phyloP scores from a whole-genome alignment of 2,329 filamentous ascomycete species.

The Blastomyces silverae region DNA sequence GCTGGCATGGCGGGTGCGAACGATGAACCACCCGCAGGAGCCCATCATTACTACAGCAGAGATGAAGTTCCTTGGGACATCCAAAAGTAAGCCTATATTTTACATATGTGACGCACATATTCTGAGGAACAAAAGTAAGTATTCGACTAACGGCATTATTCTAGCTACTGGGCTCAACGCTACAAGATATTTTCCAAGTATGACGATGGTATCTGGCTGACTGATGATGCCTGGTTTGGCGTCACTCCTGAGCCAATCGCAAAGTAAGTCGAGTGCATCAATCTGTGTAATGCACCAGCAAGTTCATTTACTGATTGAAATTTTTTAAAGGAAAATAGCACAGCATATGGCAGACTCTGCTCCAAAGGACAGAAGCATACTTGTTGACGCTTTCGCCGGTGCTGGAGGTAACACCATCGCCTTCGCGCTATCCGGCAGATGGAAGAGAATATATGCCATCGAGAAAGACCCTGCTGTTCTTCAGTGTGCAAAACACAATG shows the following conservation, averaged over 20 bases:
- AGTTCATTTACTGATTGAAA: not conserved
- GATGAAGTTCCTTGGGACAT: constrained; percentile 73
- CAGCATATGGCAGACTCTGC: constrained; percentile 57
- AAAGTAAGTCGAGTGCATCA: constrained; percentile 48
- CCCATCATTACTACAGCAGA: constrained; percentile 66
- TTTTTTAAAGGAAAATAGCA: constrained; percentile 63
- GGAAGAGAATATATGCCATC: constrained; percentile 78
- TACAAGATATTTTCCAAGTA: constrained; percentile 83
- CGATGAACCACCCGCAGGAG: constrained; percentile 42
- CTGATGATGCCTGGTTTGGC: constrained; percentile 91
- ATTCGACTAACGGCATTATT: constrained; percentile 13
- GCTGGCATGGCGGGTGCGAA: constrained; percentile 29
- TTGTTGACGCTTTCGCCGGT: constrained; percentile 87
- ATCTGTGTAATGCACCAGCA: not conserved
- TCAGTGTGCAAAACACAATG: constrained; percentile 88
- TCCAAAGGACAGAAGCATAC: constrained; percentile 51
- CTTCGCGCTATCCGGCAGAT: constrained; percentile 74
- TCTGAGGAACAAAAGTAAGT: not conserved
- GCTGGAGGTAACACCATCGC: constrained; percentile 91
- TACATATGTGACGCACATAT: not conserved
- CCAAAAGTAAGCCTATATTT: constrained; percentile 58
- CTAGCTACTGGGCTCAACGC: constrained; percentile 83
- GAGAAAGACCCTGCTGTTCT: constrained; percentile 76
- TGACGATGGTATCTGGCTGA: constrained; percentile 82
- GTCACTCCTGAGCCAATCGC: constrained; percentile 92